A percentile compares a stretch with the other conserved stretches of the same genome.
phyloP scores from a whole-genome alignment of 495 filamentous ascomycete genomes.

The Podospora didyma region DNA sequence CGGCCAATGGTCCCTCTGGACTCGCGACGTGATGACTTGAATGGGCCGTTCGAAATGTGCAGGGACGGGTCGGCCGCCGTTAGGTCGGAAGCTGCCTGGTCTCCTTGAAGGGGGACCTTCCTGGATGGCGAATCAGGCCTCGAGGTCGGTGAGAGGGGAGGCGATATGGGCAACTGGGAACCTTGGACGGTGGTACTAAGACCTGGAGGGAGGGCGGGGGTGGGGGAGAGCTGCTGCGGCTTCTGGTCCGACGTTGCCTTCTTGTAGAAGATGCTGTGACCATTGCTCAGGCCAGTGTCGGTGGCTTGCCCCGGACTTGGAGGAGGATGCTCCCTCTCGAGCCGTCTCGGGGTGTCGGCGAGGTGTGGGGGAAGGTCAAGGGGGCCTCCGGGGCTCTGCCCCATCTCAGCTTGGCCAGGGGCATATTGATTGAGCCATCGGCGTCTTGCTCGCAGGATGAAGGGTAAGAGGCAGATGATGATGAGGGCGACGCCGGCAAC shows the following conservation, averaged over 20 bases:
- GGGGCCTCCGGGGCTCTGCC: conserved; percentile 33
- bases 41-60: conserved; percentile 1
- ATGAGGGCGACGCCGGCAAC: conserved; percentile 29
- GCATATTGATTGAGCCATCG: conserved; percentile 16
- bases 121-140: conserved; percentile 7
- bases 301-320: conserved; percentile 1
- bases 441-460: conserved; percentile 29
- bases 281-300: conserved; percentile 8
- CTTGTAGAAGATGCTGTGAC: conserved; percentile 7
- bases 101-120: conserved; percentile 7
- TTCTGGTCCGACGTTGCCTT: conserved; percentile 13
- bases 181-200: conserved; percentile 16
- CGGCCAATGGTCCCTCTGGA: conserved; percentile 20
- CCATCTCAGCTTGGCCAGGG: conserved; percentile 29
- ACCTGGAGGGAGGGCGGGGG: conserved; percentile 9
- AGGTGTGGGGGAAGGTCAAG: conserved; percentile 11
- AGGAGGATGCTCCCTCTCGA: conserved; percentile 14
- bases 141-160: conserved; percentile 18
- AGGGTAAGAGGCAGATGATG: conserved; percentile 29
- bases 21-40: conserved; percentile 4
- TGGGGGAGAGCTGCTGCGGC: conserved; percentile 8
- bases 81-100: conserved; percentile 7
- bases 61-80: conserved; percentile 10
- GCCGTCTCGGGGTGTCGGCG: conserved; percentile 21
- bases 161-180: conserved; percentile 26